Conservation (phyloP, 2,329 filamentous ascomycete species). For the Plectosphaerella sp. region DNA sequence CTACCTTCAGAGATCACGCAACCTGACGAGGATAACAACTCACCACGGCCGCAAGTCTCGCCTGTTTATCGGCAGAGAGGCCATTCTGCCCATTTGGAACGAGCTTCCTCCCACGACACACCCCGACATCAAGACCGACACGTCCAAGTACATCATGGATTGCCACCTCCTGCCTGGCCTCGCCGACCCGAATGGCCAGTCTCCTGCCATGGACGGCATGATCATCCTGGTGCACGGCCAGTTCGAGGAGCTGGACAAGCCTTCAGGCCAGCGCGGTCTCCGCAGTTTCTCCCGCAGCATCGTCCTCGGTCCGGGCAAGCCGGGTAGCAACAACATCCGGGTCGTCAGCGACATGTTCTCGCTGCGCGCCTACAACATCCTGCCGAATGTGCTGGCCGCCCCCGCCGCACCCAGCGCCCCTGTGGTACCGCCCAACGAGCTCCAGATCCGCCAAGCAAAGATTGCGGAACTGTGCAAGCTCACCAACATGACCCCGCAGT, state of each 20-base stretch:
- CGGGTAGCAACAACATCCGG: constrained; percentile 59
- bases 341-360: constrained; percentile 78
- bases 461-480: constrained; percentile 70
- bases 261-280: constrained; percentile 52
- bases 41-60: constrained; percentile 58
- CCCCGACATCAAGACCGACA: constrained; percentile 61
- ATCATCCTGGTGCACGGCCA: constrained; percentile 78
- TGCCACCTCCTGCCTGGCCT: constrained; percentile 71
- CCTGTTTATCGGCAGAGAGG: constrained; percentile 57
- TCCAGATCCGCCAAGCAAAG: constrained; percentile 57
- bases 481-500: constrained; percentile 76
- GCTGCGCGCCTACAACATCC: constrained; percentile 59
- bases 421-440: constrained; percentile 23
- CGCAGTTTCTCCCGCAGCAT: constrained; percentile 82
- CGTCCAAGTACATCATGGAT: constrained; percentile 77
- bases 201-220: constrained; percentile 57
- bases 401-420: constrained; percentile 9
- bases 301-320: constrained; percentile 69
- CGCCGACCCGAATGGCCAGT: constrained; percentile 63
- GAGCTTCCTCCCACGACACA: constrained; percentile 70
- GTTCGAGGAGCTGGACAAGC: constrained; percentile 68
- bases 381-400: constrained; percentile 37
- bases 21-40: constrained; percentile 66
- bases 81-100: constrained; percentile 66
- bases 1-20: constrained; percentile 76